These are phyloP conservation scores for Xylaria cubensis DNA, from an alignment of 495 filamentous ascomycete genomes.

Conservation along the genomic window DNA sequence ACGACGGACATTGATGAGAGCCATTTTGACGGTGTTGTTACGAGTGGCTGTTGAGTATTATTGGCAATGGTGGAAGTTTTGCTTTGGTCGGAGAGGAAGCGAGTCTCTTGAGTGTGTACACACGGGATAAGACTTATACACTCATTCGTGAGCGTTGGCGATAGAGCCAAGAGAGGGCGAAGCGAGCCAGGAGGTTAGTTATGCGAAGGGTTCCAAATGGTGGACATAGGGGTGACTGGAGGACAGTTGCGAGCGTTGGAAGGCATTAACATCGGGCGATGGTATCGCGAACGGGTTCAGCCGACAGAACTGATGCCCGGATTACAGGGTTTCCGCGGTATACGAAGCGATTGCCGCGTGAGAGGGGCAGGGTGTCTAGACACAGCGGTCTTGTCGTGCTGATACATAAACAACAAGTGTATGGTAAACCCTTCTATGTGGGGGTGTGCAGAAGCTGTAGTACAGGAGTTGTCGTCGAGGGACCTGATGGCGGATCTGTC, in stretches of 20 bases:
- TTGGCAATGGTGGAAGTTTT: slow-evolving; percentile 34
- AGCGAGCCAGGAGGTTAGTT: slow-evolving; percentile 55
- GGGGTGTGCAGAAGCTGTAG: slow-evolving; percentile 28
- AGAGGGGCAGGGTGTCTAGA: slow-evolving; percentile 81
- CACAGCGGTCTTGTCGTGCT: slow-evolving; percentile 61
- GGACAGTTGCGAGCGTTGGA: slow-evolving; percentile 50
- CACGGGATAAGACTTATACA: slow-evolving; percentile 35
- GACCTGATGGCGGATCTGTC: slow-evolving; percentile 25
- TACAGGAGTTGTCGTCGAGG: slow-evolving; percentile 22
- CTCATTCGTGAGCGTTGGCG: slow-evolving; percentile 38
- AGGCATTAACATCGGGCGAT: slow-evolving; percentile 60
- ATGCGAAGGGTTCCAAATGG: slow-evolving; percentile 54
- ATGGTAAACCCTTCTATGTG: slow-evolving; percentile 50
- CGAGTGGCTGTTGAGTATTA: slow-evolving; percentile 32
- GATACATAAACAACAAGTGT: slow-evolving; percentile 64
- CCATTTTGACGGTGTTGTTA: slow-evolving; percentile 58
- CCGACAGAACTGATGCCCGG: slow-evolving; percentile 83
- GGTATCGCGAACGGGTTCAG: slow-evolving; percentile 59
- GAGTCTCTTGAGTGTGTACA: slow-evolving; percentile 32
- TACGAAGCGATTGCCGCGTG: slow-evolving; percentile 94
- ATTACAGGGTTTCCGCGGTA: slow-evolving; percentile 87
- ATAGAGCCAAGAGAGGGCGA: slow-evolving; percentile 32
- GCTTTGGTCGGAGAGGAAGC: slow-evolving; percentile 29
- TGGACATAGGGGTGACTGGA: slow-evolving; percentile 58
- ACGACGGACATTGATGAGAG: slow-evolving; percentile 93